Percentiles rank a stretch among this genome's conserved stretches.
Evolutionary conservation across 441 rosid genomes (phyloP).

Genomic region (Erodium trifolium): DNA sequence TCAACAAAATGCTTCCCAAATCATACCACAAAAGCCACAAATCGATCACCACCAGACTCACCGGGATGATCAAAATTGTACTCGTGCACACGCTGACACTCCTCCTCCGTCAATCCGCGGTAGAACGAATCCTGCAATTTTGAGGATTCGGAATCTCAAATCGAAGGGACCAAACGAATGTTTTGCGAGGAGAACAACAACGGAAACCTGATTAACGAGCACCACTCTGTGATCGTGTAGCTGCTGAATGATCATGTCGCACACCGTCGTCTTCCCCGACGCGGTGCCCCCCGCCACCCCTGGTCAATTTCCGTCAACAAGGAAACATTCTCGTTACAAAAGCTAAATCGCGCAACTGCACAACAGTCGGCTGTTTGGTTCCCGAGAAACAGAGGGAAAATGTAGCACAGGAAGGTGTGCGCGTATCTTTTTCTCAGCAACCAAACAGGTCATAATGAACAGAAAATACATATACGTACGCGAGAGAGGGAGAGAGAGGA

Average conservation of each 20-base stretch:
- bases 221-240: constrained; percentile 89
- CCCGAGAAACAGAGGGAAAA: constrained; percentile 3
- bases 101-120: constrained; percentile 81
- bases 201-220: constrained; percentile 75
- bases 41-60: constrained; percentile 19
- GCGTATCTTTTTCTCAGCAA: not conserved
- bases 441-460: not conserved
- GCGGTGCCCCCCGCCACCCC: constrained; percentile 99
- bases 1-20: constrained; percentile 4
- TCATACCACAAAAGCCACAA: not conserved
- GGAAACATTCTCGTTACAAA: not conserved
- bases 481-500: not conserved
- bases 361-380: not conserved
- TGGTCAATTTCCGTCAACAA: constrained; percentile 19
- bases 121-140: constrained; percentile 76
- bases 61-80: constrained; percentile 99
- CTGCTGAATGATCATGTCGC: constrained; percentile 40
- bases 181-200: constrained; percentile 2
- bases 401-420: not conserved
- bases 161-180: not conserved
- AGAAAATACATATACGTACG: not conserved
- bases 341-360: not conserved
- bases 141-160: not conserved
- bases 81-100: constrained; percentile 67
- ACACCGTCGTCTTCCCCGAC: constrained; percentile 97